These are phyloP conservation scores for Sinapis alba DNA, from an alignment of 441 rosid species.

Conservation along the genomic window DNA sequence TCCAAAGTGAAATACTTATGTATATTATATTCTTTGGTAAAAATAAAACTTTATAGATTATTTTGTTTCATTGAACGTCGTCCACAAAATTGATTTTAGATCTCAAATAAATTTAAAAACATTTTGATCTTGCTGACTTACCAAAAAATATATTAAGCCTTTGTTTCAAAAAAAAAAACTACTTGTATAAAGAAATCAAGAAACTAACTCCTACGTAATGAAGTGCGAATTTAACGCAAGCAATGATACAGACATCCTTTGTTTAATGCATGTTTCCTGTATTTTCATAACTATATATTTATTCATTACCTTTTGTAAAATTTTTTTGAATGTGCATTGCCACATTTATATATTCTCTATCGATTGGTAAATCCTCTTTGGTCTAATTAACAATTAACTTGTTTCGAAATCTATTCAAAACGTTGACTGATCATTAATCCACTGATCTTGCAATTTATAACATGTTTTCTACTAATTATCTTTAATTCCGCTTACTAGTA, in stretches of 20 bases:
- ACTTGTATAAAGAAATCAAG: conserved; percentile 16
- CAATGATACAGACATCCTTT: conserved; percentile 31
- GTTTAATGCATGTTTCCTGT: conserved; percentile 43
- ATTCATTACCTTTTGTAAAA: not conserved
- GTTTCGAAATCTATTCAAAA: not conserved
- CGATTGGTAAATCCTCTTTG: not conserved
- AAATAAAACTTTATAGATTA: not conserved
- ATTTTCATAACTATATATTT: conserved; percentile 11
- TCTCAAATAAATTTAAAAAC: not conserved
- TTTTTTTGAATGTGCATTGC: not conserved
- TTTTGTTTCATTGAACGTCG: not conserved
- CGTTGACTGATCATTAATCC: not conserved
- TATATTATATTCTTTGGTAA: not conserved
- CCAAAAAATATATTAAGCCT: not conserved
- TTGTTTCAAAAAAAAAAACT: not conserved
- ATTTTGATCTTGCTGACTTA: conserved; percentile 6
- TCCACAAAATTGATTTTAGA: not conserved
- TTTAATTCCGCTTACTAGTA: not conserved
- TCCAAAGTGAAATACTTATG: too few relatives aligned
- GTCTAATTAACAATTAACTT: not conserved
- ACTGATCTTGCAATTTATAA: not conserved
- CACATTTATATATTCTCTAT: not conserved
- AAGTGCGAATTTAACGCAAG: conserved; percentile 32
- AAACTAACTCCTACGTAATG: conserved; percentile 35
- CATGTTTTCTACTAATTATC: not conserved